Conservation (phyloP, 129 eudicot genomes). For the Chrysanthemum lavandulifolium region DNA sequence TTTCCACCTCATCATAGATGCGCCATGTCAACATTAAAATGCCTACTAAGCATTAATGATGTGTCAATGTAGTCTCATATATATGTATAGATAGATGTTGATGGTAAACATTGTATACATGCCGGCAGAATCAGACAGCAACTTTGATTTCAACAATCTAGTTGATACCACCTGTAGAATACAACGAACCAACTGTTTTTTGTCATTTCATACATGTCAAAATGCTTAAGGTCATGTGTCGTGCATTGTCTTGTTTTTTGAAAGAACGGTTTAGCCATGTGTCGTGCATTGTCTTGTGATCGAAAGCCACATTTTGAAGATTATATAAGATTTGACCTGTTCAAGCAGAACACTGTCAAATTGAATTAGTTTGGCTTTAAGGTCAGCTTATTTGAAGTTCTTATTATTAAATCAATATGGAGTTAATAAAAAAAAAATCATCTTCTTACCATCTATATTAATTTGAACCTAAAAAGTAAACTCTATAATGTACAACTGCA, state of each 20-base stretch:
- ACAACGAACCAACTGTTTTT: conserved; percentile 31
- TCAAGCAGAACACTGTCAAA: background rate
- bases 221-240: conserved; percentile 14
- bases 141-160: conserved; percentile 31
- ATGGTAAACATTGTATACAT: conserved; percentile 5
- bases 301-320: conserved; percentile 3
- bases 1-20: no score
- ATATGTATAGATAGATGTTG: no score
- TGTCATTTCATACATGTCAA: conserved; percentile 34
- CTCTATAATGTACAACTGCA: background rate
- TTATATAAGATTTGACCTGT: conserved; percentile 4
- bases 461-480: conserved; percentile 5
- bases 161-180: conserved; percentile 26
- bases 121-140: conserved; percentile 30
- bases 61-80: no score
- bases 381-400: background rate
- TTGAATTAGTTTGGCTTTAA: background rate
- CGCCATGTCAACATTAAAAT: no score
- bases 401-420: background rate
- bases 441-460: background rate
- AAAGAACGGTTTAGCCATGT: conserved; percentile 5
- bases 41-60: no score
- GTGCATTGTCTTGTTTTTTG: conserved; percentile 5
- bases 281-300: conserved; percentile 8
- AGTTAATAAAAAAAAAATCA: no score